Evolutionary conservation across 2,329 filamentous ascomycete species (phyloP).

Genomic region (Colletotrichum brevisporum): DNA sequence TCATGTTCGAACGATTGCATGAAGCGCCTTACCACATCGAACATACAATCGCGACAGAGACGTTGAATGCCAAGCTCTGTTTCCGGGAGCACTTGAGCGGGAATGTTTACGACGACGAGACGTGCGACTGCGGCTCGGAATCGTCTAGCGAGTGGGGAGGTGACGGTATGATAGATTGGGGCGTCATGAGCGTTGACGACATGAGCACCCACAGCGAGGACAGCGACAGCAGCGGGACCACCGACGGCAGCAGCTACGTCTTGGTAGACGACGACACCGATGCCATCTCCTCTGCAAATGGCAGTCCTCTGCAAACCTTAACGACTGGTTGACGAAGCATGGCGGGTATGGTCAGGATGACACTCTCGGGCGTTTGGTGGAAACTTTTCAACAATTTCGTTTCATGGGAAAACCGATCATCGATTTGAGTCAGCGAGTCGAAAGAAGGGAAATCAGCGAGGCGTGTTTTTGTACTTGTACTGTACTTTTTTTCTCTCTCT

Average conservation of each 20-base stretch:
- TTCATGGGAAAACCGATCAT: not conserved
- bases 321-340: not conserved
- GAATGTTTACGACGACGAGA: slow-evolving; percentile 17
- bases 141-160: slow-evolving; percentile 23
- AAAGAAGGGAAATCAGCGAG: slow-evolving; percentile 3
- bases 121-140: not conserved
- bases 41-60: slow-evolving; percentile 12
- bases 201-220: not conserved
- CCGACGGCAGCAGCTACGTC: slow-evolving; percentile 15
- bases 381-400: not conserved
- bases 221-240: not conserved
- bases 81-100: slow-evolving; percentile 11
- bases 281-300: slow-evolving; percentile 27
- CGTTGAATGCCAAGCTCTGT: slow-evolving; percentile 20
- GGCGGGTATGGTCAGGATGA: too few species aligned
- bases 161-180: slow-evolving; percentile 17
- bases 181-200: slow-evolving; percentile 25
- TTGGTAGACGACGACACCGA: slow-evolving; percentile 6
- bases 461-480: slow-evolving; percentile 30
- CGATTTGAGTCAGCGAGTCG: slow-evolving; percentile 1
- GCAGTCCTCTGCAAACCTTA: slow-evolving; percentile 7
- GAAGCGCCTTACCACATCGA: slow-evolving; percentile 48
- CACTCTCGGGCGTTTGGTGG: slow-evolving; percentile 2
- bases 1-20: slow-evolving; percentile 52
- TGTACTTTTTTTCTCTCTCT: slow-evolving; percentile 7